Base-by-base conservation (phyloP, 805 yeast species). In the Jamesozyma lodderae region DNA sequence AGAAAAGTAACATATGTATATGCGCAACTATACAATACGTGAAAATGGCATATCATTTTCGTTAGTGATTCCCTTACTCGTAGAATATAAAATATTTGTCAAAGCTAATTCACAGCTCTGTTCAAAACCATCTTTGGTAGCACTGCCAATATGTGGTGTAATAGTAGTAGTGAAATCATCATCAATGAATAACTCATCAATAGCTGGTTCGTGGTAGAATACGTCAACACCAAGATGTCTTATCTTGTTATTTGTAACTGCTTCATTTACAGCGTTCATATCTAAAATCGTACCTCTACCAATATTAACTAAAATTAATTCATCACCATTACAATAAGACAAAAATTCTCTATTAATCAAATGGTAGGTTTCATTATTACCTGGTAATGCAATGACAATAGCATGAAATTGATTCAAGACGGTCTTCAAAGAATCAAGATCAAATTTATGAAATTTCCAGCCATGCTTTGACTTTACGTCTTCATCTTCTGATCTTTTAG, bases 111-210 rank as follows among this genome's bases (percentile, higher is more conserved):
- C 59, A 4, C 74, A 69, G 16, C 74, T 63, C 27, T 60, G 61
- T 37, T 67, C 63, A 38, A 61, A 69, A 41, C 66, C 69, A 38
- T 67, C 69, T 25, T 49, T 53, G 0, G 81, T 75, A 4, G 77
- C 69, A 20, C 80, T 75, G 0, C 79, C 85, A 34, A 76, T 55
- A 52, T 78, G 85, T 2, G 85, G 85, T 4, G 81, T 73, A 40
- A 75, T 49, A 2, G 71, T 49, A 7, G 73, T 73, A 32, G 25
- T 10, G 14, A 30, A 24, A 15, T 31, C 28, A 37, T 68, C 51
- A 2, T 44, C 38, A 27, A 45, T 34, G 15, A 36, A 23, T 13
- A 45, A 33, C 4, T 34, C 35, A 21, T 64, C 63, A 4, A 65
- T 49, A 1, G 17, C 24, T 4, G 84, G 84, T 51, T 78, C 84